Evolutionary conservation across 2,329 filamentous ascomycete species (phyloP).

Genomic region (Scedosporium aurantiacum): DNA sequence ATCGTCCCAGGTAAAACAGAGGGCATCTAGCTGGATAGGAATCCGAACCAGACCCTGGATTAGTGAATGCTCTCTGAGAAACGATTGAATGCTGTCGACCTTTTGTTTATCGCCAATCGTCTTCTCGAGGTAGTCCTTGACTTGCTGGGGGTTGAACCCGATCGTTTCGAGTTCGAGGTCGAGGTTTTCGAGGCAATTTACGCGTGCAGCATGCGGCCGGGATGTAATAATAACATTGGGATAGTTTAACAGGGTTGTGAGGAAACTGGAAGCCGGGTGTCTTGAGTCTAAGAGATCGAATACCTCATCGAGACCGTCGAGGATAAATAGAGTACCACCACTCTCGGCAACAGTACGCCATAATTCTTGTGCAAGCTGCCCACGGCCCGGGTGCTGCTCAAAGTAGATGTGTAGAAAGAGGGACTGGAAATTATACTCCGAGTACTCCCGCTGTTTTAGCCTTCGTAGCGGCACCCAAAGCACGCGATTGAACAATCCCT

Average conservation of each 20-base stretch:
- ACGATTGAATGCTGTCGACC: neutral
- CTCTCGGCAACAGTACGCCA: neutral
- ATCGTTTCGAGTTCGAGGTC: constrained; percentile 2
- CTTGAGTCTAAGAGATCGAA: constrained; percentile 10
- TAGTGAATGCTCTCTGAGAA: neutral
- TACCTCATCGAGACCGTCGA: constrained; percentile 33
- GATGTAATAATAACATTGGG: neutral
- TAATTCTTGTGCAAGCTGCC: constrained; percentile 12
- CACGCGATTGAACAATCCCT: neutral
- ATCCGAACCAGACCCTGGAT: constrained; percentile 2
- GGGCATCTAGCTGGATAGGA: constrained; percentile 6
- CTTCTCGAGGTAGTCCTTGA: neutral
- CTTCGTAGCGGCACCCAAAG: constrained; percentile 28
- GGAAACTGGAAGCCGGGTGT: constrained; percentile 9
- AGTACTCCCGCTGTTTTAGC: constrained; percentile 15
- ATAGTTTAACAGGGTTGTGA: constrained; percentile 20
- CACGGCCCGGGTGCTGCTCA: constrained; percentile 7
- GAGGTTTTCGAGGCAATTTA: no score
- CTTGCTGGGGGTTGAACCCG: neutral
- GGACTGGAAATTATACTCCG: constrained; percentile 14
- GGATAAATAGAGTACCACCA: constrained; percentile 18
- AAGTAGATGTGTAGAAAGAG: constrained; percentile 20
- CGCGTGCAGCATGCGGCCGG: neutral
- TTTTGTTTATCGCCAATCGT: neutral
- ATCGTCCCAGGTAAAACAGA: constrained; percentile 5